phyloP scores from a whole-genome alignment of 306 rosid species.

The Lablab purpureus region DNA sequence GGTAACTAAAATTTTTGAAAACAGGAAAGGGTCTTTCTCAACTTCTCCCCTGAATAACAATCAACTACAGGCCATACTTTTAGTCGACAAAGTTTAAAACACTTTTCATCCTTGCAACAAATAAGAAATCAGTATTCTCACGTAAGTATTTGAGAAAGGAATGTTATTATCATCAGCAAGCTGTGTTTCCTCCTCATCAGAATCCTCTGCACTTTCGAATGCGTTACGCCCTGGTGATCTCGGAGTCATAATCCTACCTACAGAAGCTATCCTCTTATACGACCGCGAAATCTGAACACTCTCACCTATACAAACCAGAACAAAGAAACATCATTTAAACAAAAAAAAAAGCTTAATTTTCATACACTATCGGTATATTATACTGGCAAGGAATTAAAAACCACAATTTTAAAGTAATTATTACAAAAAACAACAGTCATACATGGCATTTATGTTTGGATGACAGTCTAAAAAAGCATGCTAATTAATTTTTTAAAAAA shows the following conservation, averaged over 20 bases:
- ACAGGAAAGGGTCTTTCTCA: slow-evolving; percentile 14
- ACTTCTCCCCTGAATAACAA: slow-evolving; percentile 12
- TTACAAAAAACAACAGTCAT: not conserved
- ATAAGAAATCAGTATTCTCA: slow-evolving; percentile 42
- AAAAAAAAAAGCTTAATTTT: not conserved
- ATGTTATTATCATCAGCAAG: slow-evolving; percentile 56
- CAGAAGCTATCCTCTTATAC: slow-evolving; percentile 57
- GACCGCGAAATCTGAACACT: slow-evolving; percentile 49
- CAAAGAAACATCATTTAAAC: slow-evolving; percentile 14
- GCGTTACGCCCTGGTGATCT: slow-evolving; percentile 62
- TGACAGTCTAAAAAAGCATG: not conserved
- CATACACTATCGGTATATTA: not conserved
- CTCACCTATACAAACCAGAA: slow-evolving; percentile 51
- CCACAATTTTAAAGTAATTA: not conserved
- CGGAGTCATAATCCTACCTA: slow-evolving; percentile 64
- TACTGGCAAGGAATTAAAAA: not conserved
- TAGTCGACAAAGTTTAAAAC: not conserved
- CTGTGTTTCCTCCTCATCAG: slow-evolving; percentile 73
- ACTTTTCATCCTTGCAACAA: not conserved
- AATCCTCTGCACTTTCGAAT: slow-evolving; percentile 61
- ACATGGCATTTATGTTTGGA: not conserved
- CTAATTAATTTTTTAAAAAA: not conserved
- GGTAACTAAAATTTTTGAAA: slow-evolving; percentile 30
- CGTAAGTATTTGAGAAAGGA: slow-evolving; percentile 48
- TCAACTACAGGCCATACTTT: slow-evolving; percentile 5